Evolutionary conservation across 106 monocot genomes (phyloP), one percentile per base, ranked within the genome.

Genomic region (Platanthera zijinensis): DNA sequence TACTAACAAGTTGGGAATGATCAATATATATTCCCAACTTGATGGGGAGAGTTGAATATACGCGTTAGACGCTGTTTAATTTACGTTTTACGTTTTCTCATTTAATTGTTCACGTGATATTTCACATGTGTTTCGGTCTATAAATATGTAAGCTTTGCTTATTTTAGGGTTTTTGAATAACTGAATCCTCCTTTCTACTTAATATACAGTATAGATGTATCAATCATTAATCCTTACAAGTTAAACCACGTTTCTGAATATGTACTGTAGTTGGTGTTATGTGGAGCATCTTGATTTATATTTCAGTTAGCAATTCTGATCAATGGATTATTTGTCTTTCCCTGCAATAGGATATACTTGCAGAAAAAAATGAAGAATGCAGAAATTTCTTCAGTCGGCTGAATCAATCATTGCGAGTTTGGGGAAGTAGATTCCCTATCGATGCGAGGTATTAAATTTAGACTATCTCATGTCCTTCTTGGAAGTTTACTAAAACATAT

Each of bases 391-490:
- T 95, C 67, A 70, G 45, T 73, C 91, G 91, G 57, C 79, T 92
- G 67, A 89, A 85, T 66, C 79, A 89, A 47, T 89, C 89, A 49
- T 73, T 95, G 21, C 52, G 62, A 75, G 77, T 95, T 30, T 95
- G 91, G 91, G 87, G 91, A 67, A 89, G 78, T 73, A 91, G 79
- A 86, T 75, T 92, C 71, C 77, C 85, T 73, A 71, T 92, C 75
- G 85, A 89, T 74, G 87, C 89, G 71, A 95, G 95, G 95, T 95
- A 91, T 69, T 12, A 57, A 72, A 57, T 45, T 4, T 30, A 66
- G 32, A 12, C 32, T 3, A 66, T 32, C 11, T 66, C 12, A 3
- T 66, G 6, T 12, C 2, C 66, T 30, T 32, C 11, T 30, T 32
- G 5, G 32, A 66, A 66, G 66, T 66, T 66, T 39, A 32, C 32